Base-by-base conservation (phyloP, 2,329 filamentous ascomycete genomes). In the Exserohilum rostratum region DNA sequence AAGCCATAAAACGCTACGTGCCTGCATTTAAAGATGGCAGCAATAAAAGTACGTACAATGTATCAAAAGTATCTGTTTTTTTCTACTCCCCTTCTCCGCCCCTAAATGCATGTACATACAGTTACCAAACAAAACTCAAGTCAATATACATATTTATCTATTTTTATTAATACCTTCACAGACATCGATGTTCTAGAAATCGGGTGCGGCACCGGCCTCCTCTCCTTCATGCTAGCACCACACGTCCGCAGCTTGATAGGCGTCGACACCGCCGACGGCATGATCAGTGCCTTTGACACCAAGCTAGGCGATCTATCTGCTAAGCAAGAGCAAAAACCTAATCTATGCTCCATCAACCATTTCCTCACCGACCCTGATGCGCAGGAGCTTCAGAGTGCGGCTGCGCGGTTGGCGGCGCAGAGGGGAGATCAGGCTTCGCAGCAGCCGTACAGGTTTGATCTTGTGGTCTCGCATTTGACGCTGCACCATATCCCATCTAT, bases 171-270 rank as follows among this genome's bases (percentile, higher is more conserved):
- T 9, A 39, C 15, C 7, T 6, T 10, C 7, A 30, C 53, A 63
- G 71, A 67, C 12, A 66, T 80, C 25, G 75, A 82, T 52, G 76
- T 85, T 6, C 79, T 86, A 2, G 83, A 85, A 68, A 78, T 85
- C 15, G 83, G 83, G 47, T 84, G 82, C 59, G 83, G 83, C 44
- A 85, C 83, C 3, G 83, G 83, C 7, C 77, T 85, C 0, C 76
- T 86, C 20, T 82, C 80, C 9, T 74, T 83, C 42, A 73, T 71
- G 7, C 71, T 84, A 2, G 78, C 82, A 0, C 82, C 82, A 0
- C 69, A 79, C 29, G 78, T 81, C 5, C 76, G 74, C 37, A 75
- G 73, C 6, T 66, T 85, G 5, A 77, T 83, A 2, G 83, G 83
- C 37, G 76, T 86, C 17, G 83, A 86, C 58, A 78, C 81, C 0